These are phyloP conservation scores for Triticum timopheevii DNA, from an alignment of 176 grass and related monocot genomes.

Conservation along the genomic window DNA sequence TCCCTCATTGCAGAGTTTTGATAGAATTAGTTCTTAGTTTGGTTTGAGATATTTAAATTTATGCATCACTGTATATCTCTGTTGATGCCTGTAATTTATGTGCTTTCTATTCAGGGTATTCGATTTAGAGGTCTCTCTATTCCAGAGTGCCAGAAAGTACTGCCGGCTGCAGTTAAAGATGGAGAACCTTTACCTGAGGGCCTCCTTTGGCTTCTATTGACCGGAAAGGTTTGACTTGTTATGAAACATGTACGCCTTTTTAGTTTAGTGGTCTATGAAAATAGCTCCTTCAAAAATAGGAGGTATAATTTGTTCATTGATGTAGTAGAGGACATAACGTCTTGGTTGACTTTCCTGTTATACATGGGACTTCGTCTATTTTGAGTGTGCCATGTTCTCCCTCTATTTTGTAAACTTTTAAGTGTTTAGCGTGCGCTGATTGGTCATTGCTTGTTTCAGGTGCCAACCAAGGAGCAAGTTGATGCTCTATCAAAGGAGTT, in stretches of 20 bases:
- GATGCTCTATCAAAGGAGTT: constrained; percentile 75
- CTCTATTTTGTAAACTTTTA: background rate
- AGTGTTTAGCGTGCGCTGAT: background rate
- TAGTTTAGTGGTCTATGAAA: background rate
- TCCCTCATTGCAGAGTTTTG: background rate
- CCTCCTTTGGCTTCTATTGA: constrained; percentile 99
- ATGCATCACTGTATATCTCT: background rate
- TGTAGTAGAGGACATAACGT: background rate
- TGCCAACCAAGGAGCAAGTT: constrained; percentile 93
- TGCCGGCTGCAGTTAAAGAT: constrained; percentile 65
- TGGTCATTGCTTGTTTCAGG: constrained; percentile 43
- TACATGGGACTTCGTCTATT: background rate
- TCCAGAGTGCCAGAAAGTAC: constrained; percentile 92
- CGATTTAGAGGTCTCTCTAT: constrained; percentile 95
- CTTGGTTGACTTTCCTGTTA: background rate
- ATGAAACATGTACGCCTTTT: background rate
- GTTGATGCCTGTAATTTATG: constrained; percentile 3
- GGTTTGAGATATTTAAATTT: constrained; percentile 3
- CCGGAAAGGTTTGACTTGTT: constrained; percentile 70
- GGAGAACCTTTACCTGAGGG: constrained; percentile 97
- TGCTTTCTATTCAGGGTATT: constrained; percentile 66
- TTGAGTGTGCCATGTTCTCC: background rate
- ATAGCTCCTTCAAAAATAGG: background rate
- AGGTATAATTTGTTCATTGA: background rate
- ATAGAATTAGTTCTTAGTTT: constrained; percentile 21